Percentiles rank a stretch among this genome's conserved stretches.
These are phyloP conservation scores for Cymodocea nodosa DNA, from an alignment of 116 monocot genomes.

Conservation along the genomic window DNA sequence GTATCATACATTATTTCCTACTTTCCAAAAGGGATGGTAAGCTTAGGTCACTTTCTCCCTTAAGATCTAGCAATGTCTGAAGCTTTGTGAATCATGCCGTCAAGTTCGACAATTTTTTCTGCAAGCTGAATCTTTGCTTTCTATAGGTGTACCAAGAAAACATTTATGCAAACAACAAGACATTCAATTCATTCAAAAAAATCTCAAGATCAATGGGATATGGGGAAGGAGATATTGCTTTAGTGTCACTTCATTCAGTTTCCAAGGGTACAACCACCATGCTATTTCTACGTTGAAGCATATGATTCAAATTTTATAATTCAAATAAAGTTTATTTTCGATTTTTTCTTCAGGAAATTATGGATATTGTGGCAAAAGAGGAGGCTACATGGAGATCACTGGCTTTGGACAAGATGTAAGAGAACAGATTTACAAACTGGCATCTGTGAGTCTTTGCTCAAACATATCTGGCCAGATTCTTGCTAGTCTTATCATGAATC, in stretches of 20 bases:
- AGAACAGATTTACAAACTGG: constrained; percentile 88
- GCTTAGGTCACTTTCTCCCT: too few relatives aligned
- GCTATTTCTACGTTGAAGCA: not conserved
- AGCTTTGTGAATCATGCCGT: too few relatives aligned
- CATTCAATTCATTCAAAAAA: constrained; percentile 93
- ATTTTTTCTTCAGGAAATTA: constrained; percentile 44
- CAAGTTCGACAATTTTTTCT: not conserved
- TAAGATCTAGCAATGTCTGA: too few relatives aligned
- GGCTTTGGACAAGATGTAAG: constrained; percentile 67
- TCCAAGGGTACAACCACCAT: constrained; percentile 62
- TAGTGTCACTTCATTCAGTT: constrained; percentile 87
- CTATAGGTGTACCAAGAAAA: constrained; percentile 91
- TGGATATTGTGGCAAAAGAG: constrained; percentile 94
- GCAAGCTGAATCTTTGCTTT: not conserved
- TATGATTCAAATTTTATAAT: not conserved
- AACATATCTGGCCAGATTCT: constrained; percentile 91
- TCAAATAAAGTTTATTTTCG: not conserved
- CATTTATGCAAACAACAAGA: constrained; percentile 76
- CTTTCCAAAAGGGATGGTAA: too few relatives aligned
- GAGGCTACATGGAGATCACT: constrained; percentile 93
- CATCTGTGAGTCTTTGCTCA: constrained; percentile 92
- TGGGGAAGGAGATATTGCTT: constrained; percentile 51
- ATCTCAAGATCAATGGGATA: constrained; percentile 82
- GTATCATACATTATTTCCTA: too few relatives aligned
- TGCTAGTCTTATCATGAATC: constrained; percentile 88